Percentiles rank a stretch among this genome's conserved stretches.
These are phyloP conservation scores for Vitis hybrid DNA, from an alignment of 177 flowering plant genomes.

Conservation along the genomic window DNA sequence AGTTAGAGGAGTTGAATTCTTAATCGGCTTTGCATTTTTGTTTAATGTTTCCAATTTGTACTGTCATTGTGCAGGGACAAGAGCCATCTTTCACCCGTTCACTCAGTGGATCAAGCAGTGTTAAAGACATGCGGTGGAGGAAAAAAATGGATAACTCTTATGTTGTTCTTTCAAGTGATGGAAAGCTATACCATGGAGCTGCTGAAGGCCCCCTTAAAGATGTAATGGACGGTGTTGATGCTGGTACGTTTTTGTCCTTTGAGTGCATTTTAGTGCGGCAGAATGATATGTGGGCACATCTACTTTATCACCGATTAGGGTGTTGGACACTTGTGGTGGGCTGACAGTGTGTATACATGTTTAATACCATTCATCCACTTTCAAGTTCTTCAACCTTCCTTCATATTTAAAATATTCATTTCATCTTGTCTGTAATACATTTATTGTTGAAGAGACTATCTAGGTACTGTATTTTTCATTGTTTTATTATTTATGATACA, in stretches of 20 bases:
- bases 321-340: not conserved
- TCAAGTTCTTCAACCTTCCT: too few relatives aligned
- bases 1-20: not conserved
- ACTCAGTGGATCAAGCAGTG: conserved; percentile 41
- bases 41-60: not conserved
- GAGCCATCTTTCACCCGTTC: conserved; percentile 53
- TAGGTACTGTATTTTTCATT: too few relatives aligned
- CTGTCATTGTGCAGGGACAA: conserved; percentile 40
- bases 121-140: conserved; percentile 75
- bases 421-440: too few relatives aligned
- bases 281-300: not conserved
- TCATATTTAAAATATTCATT: too few relatives aligned
- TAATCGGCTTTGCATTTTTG: not conserved
- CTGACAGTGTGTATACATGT: too few relatives aligned
- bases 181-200: conserved; percentile 60
- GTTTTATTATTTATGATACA: too few relatives aligned
- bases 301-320: not conserved
- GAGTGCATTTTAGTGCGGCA: not conserved
- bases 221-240: conserved; percentile 77
- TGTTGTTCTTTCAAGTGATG: conserved; percentile 56
- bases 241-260: conserved; percentile 48
- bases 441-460: too few relatives aligned
- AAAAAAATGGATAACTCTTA: conserved; percentile 41
- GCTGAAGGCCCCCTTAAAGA: conserved; percentile 32
- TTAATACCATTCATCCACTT: too few relatives aligned